Evolutionary conservation across 164 flowering plant species (phyloP).

Genomic region (Vitis vinifera): ASM3070453v1 NC_081818.1:27863501-27864000

Average conservation of each 20-base stretch:
- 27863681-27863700: not conserved
- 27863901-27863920: not conserved
- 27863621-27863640: not conserved
- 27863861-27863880: constrained; percentile 54
- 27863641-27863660: not conserved
- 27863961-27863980: constrained; percentile 11
- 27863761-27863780: not conserved
- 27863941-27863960: not conserved
- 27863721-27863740: not conserved
- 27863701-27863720: not conserved
- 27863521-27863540: not conserved
- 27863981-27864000: constrained; percentile 47
- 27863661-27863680: not conserved
- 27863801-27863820: constrained; percentile 87
- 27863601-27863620: not conserved
- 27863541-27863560: not conserved
- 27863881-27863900: not conserved
- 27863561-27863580: not conserved
- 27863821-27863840: constrained; percentile 75
- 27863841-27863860: constrained; percentile 61
- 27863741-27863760: not conserved
- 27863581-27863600: not conserved
- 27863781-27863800: constrained; percentile 60
- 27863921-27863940: not conserved
- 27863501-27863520: not conserved